Percentiles rank a stretch among this genome's conserved stretches.
phyloP scores from a whole-genome alignment of 306 rosid genomes.

The Pueraria montana region DNA sequence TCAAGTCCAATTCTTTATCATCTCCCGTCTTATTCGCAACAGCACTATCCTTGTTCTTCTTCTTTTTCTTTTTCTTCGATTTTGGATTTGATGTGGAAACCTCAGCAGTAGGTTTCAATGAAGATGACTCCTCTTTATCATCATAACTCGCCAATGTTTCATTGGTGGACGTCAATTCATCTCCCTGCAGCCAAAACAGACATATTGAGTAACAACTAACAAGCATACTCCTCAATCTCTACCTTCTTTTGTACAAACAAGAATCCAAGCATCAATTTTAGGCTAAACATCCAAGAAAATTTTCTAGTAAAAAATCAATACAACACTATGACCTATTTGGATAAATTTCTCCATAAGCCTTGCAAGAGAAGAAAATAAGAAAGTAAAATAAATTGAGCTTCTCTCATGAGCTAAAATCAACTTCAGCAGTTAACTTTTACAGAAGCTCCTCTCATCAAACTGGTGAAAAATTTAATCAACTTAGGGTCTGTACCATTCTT shows the following conservation, averaged over 20 bases:
- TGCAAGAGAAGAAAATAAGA: background rate
- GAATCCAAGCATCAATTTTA: constrained; percentile 2
- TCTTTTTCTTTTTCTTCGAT: constrained; percentile 92
- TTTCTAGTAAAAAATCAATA: constrained; percentile 34
- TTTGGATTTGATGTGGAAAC: constrained; percentile 61
- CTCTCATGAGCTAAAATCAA: background rate
- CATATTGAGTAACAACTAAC: constrained; percentile 7
- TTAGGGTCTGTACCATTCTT: background rate
- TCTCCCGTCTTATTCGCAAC: constrained; percentile 50
- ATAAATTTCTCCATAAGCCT: background rate
- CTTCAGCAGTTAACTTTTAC: background rate
- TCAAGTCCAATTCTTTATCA: constrained; percentile 66
- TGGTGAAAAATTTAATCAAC: background rate
- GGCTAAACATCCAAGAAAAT: constrained; percentile 4
- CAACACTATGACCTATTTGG: background rate
- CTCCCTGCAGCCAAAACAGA: constrained; percentile 57
- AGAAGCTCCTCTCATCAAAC: background rate
- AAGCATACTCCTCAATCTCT: constrained; percentile 1
- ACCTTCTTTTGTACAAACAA: background rate
- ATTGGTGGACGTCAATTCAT: constrained; percentile 46
- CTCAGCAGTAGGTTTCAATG: constrained; percentile 42
- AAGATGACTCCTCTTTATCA: constrained; percentile 47
- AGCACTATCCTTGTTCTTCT: constrained; percentile 71
- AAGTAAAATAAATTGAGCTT: background rate
- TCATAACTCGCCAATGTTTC: constrained; percentile 40